Evolutionary conservation across 495 filamentous ascomycete species (phyloP).

Genomic region (Penicillium soppii): DNA sequence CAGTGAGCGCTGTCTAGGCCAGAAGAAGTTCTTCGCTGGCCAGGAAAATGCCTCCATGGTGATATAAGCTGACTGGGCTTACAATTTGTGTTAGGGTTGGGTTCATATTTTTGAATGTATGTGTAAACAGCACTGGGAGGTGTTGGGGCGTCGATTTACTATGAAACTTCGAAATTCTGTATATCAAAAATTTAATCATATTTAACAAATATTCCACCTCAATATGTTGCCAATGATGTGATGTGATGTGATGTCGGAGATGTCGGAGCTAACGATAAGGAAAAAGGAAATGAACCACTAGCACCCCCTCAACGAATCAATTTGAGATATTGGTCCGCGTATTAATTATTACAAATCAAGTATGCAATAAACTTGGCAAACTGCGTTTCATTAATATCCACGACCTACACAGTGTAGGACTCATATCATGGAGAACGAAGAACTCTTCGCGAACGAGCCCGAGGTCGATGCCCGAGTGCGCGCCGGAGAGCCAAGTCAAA

Average conservation of each 20-base stretch:
- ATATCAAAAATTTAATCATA: background rate
- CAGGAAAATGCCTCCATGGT: slow-evolving; percentile 37
- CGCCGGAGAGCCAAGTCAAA: background rate
- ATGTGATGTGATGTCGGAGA: background rate
- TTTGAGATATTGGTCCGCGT: background rate
- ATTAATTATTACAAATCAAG: slow-evolving; percentile 2
- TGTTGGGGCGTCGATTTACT: slow-evolving; percentile 1
- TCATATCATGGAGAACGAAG: slow-evolving; percentile 28
- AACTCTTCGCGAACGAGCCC: slow-evolving; percentile 21
- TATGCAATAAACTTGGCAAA: background rate
- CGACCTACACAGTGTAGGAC: background rate
- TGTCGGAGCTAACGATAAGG: background rate
- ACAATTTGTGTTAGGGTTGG: background rate
- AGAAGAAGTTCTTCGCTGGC: slow-evolving; percentile 88
- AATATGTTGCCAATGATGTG: background rate
- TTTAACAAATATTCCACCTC: background rate
- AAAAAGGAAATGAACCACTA: background rate
- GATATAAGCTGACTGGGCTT: slow-evolving; percentile 16
- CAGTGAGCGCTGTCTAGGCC: slow-evolving; percentile 83
- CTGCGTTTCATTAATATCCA: background rate
- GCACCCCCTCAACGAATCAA: background rate
- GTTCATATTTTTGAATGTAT: background rate
- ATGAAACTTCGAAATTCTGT: background rate
- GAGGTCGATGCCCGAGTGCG: slow-evolving; percentile 19
- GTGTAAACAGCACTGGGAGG: background rate